A percentile compares a stretch with the other conserved stretches of the same genome.
Conservation (phyloP, 768 basidiomycete genomes). For the Russula earlei region DNA sequence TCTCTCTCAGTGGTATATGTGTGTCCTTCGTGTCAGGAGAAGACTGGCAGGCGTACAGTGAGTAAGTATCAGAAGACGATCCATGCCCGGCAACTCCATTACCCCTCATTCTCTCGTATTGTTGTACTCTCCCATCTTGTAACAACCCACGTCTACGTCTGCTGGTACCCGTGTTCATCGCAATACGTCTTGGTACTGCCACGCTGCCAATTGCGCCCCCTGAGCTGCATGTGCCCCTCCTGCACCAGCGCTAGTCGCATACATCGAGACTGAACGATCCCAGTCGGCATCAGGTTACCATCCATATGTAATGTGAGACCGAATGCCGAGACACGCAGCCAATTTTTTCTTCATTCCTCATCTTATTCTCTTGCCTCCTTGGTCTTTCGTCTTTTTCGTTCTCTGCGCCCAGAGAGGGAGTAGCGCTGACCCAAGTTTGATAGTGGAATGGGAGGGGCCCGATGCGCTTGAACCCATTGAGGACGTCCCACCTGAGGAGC, state of each 20-base stretch:
- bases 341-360: neutral
- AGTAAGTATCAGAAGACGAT: constrained; percentile 51
- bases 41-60: constrained; percentile 53
- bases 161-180: constrained; percentile 13
- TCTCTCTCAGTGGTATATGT: constrained; percentile 46
- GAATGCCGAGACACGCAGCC: neutral
- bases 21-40: constrained; percentile 43
- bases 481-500: constrained; percentile 20
- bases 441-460: constrained; percentile 69
- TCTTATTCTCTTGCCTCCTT: neutral
- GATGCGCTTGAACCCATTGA: constrained; percentile 38
- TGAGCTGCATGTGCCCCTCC: constrained; percentile 15
- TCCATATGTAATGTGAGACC: constrained; percentile 17
- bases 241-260: constrained; percentile 9
- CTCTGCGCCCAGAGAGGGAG: neutral
- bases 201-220: constrained; percentile 9
- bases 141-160: constrained; percentile 16
- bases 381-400: neutral
- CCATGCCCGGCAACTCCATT: neutral
- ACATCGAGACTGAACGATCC: constrained; percentile 12
- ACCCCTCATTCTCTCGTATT: constrained; percentile 7
- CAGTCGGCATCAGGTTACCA: constrained; percentile 4
- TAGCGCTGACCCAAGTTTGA: constrained; percentile 15
- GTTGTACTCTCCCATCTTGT: constrained; percentile 20
- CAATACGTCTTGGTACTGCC: constrained; percentile 9